Conservation (phyloP, 345 rosid genomes). For the Litchi chinensis region DNA sequence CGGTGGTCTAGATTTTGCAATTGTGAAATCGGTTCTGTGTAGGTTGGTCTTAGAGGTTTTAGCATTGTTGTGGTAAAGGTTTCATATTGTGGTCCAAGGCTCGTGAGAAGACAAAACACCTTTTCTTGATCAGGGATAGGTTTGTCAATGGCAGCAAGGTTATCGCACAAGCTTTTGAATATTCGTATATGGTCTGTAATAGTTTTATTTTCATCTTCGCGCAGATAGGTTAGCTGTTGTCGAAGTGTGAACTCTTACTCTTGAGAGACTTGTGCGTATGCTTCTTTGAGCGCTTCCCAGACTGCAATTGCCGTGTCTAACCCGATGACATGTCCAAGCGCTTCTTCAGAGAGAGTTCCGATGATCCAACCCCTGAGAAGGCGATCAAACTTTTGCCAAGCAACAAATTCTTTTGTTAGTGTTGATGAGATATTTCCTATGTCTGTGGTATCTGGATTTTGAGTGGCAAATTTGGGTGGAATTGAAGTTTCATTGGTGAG, state of each 20-base stretch:
- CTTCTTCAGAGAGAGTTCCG: conserved; percentile 21
- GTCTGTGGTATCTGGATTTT: neutral
- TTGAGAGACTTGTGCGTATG: neutral
- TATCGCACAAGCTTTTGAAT: conserved; percentile 5
- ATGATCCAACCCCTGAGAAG: conserved; percentile 17
- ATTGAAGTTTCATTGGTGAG: no score
- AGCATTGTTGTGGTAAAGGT: conserved; percentile 15
- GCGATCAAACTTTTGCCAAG: conserved; percentile 18
- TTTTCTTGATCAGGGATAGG: conserved; percentile 12
- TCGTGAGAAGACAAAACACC: conserved; percentile 12
- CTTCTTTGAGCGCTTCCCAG: conserved; percentile 13
- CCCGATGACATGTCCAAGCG: conserved; percentile 14
- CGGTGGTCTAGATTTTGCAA: conserved; percentile 12
- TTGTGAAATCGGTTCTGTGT: conserved; percentile 12
- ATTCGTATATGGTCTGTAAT: neutral
- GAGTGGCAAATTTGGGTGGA: no score
- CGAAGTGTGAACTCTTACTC: conserved; percentile 11
- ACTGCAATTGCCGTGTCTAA: conserved; percentile 7
- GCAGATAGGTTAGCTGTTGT: conserved; percentile 10
- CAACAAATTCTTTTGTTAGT: neutral
- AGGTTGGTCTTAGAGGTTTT: conserved; percentile 15
- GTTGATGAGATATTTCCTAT: neutral
- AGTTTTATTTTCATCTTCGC: conserved; percentile 4
- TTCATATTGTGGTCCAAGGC: conserved; percentile 16
- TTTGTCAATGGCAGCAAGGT: conserved; percentile 17